Evolutionary conservation across 768 basidiomycete genomes (phyloP).

Genomic region (Multifurca ochricompacta): DNA sequence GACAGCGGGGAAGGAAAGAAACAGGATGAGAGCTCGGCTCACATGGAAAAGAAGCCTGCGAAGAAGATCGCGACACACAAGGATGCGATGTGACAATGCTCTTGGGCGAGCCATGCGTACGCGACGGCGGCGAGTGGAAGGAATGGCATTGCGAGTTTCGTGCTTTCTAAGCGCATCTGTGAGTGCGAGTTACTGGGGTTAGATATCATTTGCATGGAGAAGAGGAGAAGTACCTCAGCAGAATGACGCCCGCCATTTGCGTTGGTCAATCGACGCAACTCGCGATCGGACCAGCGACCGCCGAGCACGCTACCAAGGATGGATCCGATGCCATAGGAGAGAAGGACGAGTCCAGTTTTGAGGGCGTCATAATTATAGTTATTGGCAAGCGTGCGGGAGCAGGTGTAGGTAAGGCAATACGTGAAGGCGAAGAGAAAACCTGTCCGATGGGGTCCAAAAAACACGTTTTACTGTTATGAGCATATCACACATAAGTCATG

Average conservation of each 20-base stretch:
- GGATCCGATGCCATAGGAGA: conserved; percentile 60
- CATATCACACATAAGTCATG: too few species aligned
- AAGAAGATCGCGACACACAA: conserved; percentile 67
- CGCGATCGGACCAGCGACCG: conserved; percentile 50
- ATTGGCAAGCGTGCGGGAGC: conserved; percentile 55
- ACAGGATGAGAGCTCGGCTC: conserved; percentile 23
- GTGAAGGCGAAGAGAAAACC: conserved; percentile 65
- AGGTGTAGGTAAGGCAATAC: conserved; percentile 68
- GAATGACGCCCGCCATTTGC: conserved; percentile 40
- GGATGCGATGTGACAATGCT: conserved; percentile 55
- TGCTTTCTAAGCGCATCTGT: conserved; percentile 68
- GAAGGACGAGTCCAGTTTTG: conserved; percentile 65
- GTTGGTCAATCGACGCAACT: conserved; percentile 36
- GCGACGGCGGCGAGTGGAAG: conserved; percentile 55
- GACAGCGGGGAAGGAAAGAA: conserved; percentile 4
- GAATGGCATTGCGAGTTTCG: conserved; percentile 46
- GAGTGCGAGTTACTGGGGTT: background rate
- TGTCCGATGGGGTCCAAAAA: too few species aligned
- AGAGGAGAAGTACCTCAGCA: conserved; percentile 51
- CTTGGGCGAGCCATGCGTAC: conserved; percentile 68
- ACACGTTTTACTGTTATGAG: too few species aligned
- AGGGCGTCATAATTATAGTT: conserved; percentile 63
- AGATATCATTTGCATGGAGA: background rate
- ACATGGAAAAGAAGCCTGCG: conserved; percentile 71
- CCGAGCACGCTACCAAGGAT: conserved; percentile 48